Evolutionary conservation across 2,329 filamentous ascomycete genomes (phyloP), one percentile per base, ranked within the genome.

Genomic region (Colletotrichum aenigma): DNA sequence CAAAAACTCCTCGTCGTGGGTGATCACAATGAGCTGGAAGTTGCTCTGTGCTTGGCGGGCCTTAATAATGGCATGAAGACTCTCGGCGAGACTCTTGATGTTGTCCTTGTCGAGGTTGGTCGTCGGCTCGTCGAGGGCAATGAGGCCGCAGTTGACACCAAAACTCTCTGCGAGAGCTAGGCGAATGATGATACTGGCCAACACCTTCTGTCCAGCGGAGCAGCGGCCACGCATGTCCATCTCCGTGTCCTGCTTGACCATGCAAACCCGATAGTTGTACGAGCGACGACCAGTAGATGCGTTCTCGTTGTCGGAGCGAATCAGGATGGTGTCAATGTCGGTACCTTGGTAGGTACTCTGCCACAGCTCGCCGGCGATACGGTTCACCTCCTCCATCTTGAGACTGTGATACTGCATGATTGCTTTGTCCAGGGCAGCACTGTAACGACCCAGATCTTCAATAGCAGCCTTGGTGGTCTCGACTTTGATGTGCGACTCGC

Each of bases 201-300:
- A 91, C 32, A 99, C 96, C 85, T 98, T 98, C 84, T 99, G 97
- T 5, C 97, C 97, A 2, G 97, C 97, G 79, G 95, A 97, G 89
- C 97, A 99, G 71, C 97, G 95, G 2, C 97, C 97, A 77, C 97
- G 95, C 97, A 99, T 99, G 86, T 99, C 97, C 96, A 99, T 98
- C 85, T 99, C 97, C 1, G 94, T 95, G 81, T 97, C 96, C 83
- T 96, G 94, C 87, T 99, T 99, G 79, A 98, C 93, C 97, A 99
- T 99, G 85, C 95, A 96, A 7, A 99, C 94, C 62, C 97, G 95
- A 88, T 99, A 99, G 86, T 99, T 98, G 90, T 98, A 98, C 77
- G 90, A 94, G 80, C 95, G 93, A 81, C 95, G 96, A 68, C 92
- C 93, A 72, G 92, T 85, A 55, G 89, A 89, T 62, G 91, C 92